Conservation (phyloP, 768 basidiomycete species). For the Lentinula raphanica region DNA sequence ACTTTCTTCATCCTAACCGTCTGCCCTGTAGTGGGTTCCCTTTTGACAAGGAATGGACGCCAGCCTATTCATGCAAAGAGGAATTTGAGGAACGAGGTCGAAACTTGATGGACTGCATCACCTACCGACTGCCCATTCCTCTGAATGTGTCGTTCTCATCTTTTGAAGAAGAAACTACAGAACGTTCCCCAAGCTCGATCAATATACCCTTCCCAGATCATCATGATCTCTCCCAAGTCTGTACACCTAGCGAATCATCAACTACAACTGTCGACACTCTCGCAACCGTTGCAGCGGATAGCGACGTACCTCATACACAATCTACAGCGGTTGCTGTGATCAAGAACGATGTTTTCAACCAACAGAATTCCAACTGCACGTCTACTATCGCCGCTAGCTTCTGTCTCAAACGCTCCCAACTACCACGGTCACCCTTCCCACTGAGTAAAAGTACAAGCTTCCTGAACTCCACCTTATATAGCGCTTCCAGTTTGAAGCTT, state of each 20-base stretch:
- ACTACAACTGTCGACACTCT: too few relatives aligned
- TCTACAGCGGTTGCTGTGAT: background rate
- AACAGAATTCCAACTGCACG: too few relatives aligned
- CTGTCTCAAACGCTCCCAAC: background rate
- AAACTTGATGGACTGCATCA: background rate
- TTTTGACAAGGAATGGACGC: background rate
- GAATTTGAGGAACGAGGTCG: background rate
- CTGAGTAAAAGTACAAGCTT: too few relatives aligned
- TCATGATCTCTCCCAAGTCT: too few relatives aligned
- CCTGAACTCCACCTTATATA: too few relatives aligned
- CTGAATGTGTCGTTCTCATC: background rate
- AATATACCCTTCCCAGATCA: too few relatives aligned
- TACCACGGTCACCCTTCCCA: background rate
- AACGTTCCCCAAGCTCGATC: too few relatives aligned
- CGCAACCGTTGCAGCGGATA: too few relatives aligned
- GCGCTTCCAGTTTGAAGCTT: too few relatives aligned
- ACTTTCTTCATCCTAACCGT: background rate
- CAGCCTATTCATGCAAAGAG: background rate
- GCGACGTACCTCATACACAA: too few relatives aligned
- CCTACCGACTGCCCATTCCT: background rate
- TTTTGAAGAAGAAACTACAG: too few relatives aligned
- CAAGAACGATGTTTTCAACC: background rate
- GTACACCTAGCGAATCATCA: too few relatives aligned
- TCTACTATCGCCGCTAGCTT: background rate
- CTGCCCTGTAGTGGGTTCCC: background rate